Base-by-base conservation (phyloP, 345 rosid species). In the Toxicodendron radicans region DNA sequence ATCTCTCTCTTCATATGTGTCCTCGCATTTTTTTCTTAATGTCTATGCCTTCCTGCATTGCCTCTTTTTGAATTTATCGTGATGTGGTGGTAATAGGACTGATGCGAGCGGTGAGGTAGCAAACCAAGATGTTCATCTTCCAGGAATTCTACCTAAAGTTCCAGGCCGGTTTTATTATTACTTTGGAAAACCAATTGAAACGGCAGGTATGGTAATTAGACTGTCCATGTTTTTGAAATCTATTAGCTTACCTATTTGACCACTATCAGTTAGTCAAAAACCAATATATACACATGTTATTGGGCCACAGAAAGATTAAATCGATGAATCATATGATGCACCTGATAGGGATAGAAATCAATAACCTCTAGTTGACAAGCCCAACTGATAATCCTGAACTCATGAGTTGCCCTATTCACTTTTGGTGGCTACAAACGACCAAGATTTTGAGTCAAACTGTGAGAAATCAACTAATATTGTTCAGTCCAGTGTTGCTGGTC, bases 131-230 rank as follows among this genome's bases (percentile, higher is more conserved):
- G 8, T 78, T 10, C 75, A 68, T 48, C 48, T 58, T 3, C 85
- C 85, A 21, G 62, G 71, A 51, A 46, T 58, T 48, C 48, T 72
- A 56, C 85, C 85, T 1, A 78, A 82, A 70, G 23, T 78, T 32
- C 85, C 85, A 7, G 82, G 82, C 10, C 69, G 82, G 33, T 76
- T 82, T 52, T 78, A 82, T 66, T 75, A 24, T 59, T 65, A 66
- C 30, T 82, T 78, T 33, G 82, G 82, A n/a, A 82, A 82, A 70
- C 79, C 85, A 43, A 82, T 78, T 41, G 77, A 79, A 33, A 82
- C 85, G 5, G 62, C 35, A 75, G 82, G 84, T 72, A 71, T 61
- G 67, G 35, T 51, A 11, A 16, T 30, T 24, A 46, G 4, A 7
- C 14, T n/a, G 7, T 52, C 41, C 30, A 13, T 10, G 10, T 10